Evolutionary conservation across 345 rosid species (phyloP).

Genomic region (Nasturtium officinale): DNA sequence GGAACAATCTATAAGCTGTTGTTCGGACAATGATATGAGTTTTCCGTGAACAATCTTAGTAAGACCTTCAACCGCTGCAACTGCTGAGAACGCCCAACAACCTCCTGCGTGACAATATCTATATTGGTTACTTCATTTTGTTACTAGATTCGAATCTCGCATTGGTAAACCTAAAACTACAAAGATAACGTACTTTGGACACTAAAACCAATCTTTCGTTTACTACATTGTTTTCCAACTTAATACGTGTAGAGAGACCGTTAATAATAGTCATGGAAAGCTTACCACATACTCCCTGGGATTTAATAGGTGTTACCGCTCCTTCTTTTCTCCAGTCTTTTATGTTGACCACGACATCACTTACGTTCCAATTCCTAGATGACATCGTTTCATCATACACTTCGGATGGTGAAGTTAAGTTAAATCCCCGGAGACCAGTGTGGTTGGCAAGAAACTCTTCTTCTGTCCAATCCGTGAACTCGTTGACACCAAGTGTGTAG

Average conservation of each 20-base stretch:
- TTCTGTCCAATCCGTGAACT: slow-evolving; percentile 54
- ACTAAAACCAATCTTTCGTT: neutral
- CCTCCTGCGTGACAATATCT: slow-evolving; percentile 40
- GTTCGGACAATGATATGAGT: slow-evolving; percentile 60
- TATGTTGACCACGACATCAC: neutral
- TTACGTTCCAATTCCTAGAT: slow-evolving; percentile 37
- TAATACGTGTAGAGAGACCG: neutral
- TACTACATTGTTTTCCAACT: neutral
- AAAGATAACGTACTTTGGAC: neutral
- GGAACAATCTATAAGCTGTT: slow-evolving; percentile 56
- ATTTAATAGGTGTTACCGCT: slow-evolving; percentile 49
- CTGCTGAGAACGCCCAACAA: slow-evolving; percentile 72
- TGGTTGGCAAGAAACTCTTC: slow-evolving; percentile 58
- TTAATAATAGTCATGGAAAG: neutral
- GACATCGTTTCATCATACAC: slow-evolving; percentile 5
- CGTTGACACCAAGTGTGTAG: slow-evolving; percentile 57
- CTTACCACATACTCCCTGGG: slow-evolving; percentile 52
- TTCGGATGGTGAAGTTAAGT: slow-evolving; percentile 21
- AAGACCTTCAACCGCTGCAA: slow-evolving; percentile 63
- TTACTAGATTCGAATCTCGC: neutral
- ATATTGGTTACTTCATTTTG: neutral
- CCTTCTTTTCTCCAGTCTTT: slow-evolving; percentile 50
- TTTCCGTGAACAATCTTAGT: slow-evolving; percentile 49
- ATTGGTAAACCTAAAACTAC: neutral
- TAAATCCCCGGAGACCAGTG: slow-evolving; percentile 41